Evolutionary conservation across 2,329 filamentous ascomycete genomes (phyloP).

Genomic region (Ilyonectria mors-panacis): DNA sequence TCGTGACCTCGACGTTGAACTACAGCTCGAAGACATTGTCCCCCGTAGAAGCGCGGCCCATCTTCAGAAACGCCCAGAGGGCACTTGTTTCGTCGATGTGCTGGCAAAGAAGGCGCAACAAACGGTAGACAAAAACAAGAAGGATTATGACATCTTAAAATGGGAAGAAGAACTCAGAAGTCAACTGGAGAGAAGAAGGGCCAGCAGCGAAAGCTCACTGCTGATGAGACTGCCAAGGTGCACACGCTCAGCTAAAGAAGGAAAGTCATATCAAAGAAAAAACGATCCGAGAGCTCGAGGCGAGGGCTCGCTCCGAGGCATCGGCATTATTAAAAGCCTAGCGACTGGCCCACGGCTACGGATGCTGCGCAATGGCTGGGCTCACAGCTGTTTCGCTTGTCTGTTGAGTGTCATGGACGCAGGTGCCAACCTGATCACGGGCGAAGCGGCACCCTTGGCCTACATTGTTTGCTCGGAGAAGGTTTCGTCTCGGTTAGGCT

Average conservation of each 20-base stretch:
- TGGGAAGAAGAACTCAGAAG: slow-evolving; percentile 95
- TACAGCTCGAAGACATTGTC: slow-evolving; percentile 81
- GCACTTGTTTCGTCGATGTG: slow-evolving; percentile 90
- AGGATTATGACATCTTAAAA: slow-evolving; percentile 95
- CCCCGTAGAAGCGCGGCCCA: slow-evolving; percentile 91
- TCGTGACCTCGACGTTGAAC: slow-evolving; percentile 79
- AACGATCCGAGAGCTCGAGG: slow-evolving; percentile 78
- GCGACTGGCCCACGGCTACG: slow-evolving; percentile 89
- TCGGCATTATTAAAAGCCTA: slow-evolving; percentile 87
- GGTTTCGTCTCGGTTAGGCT: slow-evolving; percentile 80
- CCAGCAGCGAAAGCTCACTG: slow-evolving; percentile 88
- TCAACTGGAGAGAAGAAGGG: slow-evolving; percentile 94
- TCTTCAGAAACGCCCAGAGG: slow-evolving; percentile 92
- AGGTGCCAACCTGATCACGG: slow-evolving; percentile 85
- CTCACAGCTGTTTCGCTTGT: slow-evolving; percentile 79
- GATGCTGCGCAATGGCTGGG: slow-evolving; percentile 92
- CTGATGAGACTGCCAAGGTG: slow-evolving; percentile 91
- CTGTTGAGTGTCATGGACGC: slow-evolving; percentile 83
- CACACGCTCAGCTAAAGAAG: slow-evolving; percentile 91
- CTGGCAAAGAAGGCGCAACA: slow-evolving; percentile 85
- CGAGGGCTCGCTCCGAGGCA: slow-evolving; percentile 83
- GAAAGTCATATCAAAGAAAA: slow-evolving; percentile 85
- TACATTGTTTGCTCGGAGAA: slow-evolving; percentile 86
- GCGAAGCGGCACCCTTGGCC: slow-evolving; percentile 81
- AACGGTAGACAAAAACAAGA: slow-evolving; percentile 85